These are phyloP conservation scores for Leccinum solheimii DNA, from an alignment of 1,284 basidiomycete species.

Conservation along the genomic window DNA sequence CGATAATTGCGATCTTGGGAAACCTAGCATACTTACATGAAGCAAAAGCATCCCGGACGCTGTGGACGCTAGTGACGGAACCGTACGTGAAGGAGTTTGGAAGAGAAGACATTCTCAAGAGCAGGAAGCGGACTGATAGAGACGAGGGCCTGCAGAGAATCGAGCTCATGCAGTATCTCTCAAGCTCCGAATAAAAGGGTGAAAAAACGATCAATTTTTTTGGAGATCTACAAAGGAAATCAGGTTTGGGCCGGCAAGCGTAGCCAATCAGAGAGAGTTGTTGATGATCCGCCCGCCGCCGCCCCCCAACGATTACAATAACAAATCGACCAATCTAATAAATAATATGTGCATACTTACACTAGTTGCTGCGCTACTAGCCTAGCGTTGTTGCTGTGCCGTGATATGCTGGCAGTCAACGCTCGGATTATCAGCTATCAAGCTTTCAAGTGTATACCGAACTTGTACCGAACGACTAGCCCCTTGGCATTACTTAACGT, in stretches of 20 bases:
- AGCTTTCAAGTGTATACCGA: no score
- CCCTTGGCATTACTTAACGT: not conserved
- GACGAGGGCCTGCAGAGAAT: not conserved
- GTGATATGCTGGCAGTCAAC: not conserved
- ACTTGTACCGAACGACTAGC: not conserved
- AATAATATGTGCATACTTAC: not conserved
- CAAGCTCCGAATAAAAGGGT: conserved; percentile 21
- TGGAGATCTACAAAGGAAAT: not conserved
- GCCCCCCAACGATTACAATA: not conserved
- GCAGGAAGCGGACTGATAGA: not conserved
- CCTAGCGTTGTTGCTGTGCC: no score
- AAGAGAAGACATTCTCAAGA: conserved; percentile 40
- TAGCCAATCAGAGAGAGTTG: conserved; percentile 14
- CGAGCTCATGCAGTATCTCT: not conserved
- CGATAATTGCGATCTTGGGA: conserved; percentile 1
- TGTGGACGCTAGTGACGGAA: conserved; percentile 52
- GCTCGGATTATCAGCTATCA: not conserved
- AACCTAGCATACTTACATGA: conserved; percentile 46
- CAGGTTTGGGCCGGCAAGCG: not conserved
- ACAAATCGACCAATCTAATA: not conserved
- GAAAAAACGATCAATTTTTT: not conserved
- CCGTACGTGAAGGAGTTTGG: conserved; percentile 49
- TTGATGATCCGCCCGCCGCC: conserved; percentile 11
- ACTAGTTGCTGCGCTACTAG: not conserved
- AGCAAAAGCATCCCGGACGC: conserved; percentile 52